A percentile compares a stretch with the other conserved stretches of the same genome.
These are phyloP conservation scores for Orobanche coerulescens DNA, from an alignment of 257 asterid genomes.

Conservation along the genomic window DNA sequence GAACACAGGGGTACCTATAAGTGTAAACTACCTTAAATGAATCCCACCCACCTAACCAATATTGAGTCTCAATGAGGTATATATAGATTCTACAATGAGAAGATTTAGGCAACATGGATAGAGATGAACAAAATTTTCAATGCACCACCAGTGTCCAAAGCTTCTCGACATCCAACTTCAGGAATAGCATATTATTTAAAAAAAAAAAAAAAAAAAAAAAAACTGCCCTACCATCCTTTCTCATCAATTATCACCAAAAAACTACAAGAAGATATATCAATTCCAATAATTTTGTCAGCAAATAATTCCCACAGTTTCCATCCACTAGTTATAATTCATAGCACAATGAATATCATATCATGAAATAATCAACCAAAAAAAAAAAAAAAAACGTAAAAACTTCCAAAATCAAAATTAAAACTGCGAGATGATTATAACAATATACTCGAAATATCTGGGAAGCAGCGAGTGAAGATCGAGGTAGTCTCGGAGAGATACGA, in stretches of 20 bases:
- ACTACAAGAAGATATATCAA: background rate
- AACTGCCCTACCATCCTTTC: background rate
- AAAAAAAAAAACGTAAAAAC: background rate
- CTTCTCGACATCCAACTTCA: background rate
- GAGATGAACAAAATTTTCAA: background rate
- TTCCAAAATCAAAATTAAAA: slow-evolving; percentile 5
- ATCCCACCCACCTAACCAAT: background rate
- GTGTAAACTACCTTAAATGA: background rate
- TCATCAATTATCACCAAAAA: background rate
- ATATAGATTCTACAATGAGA: background rate
- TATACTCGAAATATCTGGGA: slow-evolving; percentile 52
- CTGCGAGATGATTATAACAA: background rate
- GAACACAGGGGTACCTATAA: background rate
- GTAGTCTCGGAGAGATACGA: slow-evolving; percentile 74
- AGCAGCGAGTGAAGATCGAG: slow-evolving; percentile 76
- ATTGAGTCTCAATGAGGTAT: background rate
- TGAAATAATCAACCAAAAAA: background rate
- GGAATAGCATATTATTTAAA: background rate
- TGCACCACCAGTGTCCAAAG: background rate
- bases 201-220: background rate
- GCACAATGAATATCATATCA: background rate
- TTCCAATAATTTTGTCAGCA: background rate
- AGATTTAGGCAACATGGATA: background rate
- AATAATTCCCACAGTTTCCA: background rate
- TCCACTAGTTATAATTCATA: background rate